Evolutionary conservation across 345 rosid genomes (phyloP), one percentile per base, ranked within the genome.

Genomic region (Murraya paniculata): DNA sequence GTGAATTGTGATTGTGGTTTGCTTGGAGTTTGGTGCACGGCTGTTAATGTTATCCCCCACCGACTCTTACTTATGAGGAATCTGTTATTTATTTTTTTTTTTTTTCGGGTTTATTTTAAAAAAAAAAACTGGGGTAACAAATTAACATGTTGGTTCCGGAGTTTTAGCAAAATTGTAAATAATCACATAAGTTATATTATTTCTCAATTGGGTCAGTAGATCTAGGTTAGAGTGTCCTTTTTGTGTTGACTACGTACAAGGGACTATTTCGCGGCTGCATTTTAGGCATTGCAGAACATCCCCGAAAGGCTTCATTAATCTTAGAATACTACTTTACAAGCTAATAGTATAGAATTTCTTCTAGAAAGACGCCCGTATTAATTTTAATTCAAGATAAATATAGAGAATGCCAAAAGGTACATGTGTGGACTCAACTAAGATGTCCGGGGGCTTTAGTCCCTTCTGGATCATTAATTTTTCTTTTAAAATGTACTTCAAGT

Each of bases 11-110:
- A 9, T 10, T 64, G 62, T 45, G 78, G 35, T 28, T 55, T 30
- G 58, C 35, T 30, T 22, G 31, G 35, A 58, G 72, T 27, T 72
- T 62, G 83, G 77, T 72, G 68, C 38, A 67, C 30, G 68, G 71
- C 64, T 24, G 64, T 35, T 64, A 24, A 68, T 38, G 38, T 64
- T 71, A 50, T 67, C 64, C 10, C 6, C 3, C n/a, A 71, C 68
- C 72, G 25, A 69, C 62, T 68, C 36, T 72, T 3, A 65, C 36
- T 72, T 0, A 70, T 38, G 16, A 55, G 61, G 3, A 56, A 22
- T 65, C 10, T 38, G 55, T 77, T 74, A 64, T 45, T 45, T 41
- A 14, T 48, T 16, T 53, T 53, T 13, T 53, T 19, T 48, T 16
- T 53, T 53, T 13, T 53, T 19, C 1, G 57, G 5, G 18, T 53